phyloP scores from a whole-genome alignment of 78 protist genomes.

The Ministeria vibrans region DNA sequence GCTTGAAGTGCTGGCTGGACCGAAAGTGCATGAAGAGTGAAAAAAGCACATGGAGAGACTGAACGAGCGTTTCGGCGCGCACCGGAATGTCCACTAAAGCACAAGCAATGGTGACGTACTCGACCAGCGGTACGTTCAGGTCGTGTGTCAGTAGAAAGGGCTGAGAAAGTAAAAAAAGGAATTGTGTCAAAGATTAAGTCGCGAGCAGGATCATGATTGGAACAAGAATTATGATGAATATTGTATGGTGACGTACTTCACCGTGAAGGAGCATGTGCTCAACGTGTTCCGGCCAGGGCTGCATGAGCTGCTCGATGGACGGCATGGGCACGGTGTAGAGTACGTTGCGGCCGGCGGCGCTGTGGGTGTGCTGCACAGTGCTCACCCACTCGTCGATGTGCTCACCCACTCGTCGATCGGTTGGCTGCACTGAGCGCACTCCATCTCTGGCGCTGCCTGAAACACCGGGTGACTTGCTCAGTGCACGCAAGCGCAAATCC shows the following conservation, averaged over 20 bases:
- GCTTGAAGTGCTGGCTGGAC: not conserved
- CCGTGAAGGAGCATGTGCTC: not conserved
- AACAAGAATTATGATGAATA: not conserved
- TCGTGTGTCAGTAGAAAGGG: not conserved
- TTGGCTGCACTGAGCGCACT: too few species aligned
- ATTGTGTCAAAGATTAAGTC: not conserved
- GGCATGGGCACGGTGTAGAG: not conserved
- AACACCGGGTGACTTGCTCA: too few species aligned
- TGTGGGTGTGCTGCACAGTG: too few species aligned
- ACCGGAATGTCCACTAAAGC: not conserved
- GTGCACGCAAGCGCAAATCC: slow-evolving; percentile 22
- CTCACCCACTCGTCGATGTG: too few species aligned
- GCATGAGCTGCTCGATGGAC: not conserved
- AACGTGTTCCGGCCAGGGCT: not conserved
- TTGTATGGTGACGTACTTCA: not conserved
- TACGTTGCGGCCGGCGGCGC: too few species aligned
- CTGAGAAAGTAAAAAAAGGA: not conserved
- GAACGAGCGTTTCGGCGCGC: not conserved
- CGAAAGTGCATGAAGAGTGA: not conserved
- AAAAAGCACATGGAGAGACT: not conserved
- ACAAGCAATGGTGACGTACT: not conserved
- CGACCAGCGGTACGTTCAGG: not conserved
- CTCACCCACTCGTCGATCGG: too few species aligned
- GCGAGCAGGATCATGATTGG: not conserved
- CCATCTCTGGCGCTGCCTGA: too few species aligned